Evolutionary conservation across 2,329 filamentous ascomycete genomes (phyloP), one percentile per base, ranked within the genome.

Genomic region (Ampelomyces quisqualis): DNA sequence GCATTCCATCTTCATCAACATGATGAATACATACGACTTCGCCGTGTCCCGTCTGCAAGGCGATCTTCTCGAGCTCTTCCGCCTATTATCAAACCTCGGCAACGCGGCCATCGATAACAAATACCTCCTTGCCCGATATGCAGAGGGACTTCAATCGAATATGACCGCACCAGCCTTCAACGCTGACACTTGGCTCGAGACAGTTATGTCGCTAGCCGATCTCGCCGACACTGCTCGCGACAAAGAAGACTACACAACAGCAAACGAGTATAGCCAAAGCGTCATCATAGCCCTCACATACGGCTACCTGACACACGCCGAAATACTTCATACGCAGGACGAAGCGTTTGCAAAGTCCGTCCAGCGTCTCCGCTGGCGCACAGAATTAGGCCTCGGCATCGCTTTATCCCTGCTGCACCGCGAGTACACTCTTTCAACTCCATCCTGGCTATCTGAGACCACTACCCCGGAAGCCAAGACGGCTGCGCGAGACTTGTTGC

Each of bases 21-120:
- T 66, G 1, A 11, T 40, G 15, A 62, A 63, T 13, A 57, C 44
- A 7, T 65, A 65, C 31, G 40, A 34, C 4, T 57, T 60, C 27
- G 47, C 55, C 5, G 24, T 55, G 1, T 52, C 60, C 1, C 42
- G 53, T 2, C 43, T 67, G 0, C 63, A 66, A 26, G 64, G 62
- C 18, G 64, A 67, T 35, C 34, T 66, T 2, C 51, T 66, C 10
- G 64, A 67, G 43, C 45, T 52, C 0, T 66, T 64, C 40, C 50
- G 64, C 10, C 36, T 62, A 2, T 45, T 67, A 2, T 49, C 48
- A 0, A 51, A 53, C 10, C 31, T 67, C 21, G 49, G 52, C 7
- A 36, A 24, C 10, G 64, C 57, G 4, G 47, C 41, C 0, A 40
- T 66, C 3, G 42, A 55, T 1, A 14, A 38, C 3, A 38, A 41